Base-by-base conservation (phyloP, 495 filamentous ascomycete species). In the Aspergillus wentii region DNA sequence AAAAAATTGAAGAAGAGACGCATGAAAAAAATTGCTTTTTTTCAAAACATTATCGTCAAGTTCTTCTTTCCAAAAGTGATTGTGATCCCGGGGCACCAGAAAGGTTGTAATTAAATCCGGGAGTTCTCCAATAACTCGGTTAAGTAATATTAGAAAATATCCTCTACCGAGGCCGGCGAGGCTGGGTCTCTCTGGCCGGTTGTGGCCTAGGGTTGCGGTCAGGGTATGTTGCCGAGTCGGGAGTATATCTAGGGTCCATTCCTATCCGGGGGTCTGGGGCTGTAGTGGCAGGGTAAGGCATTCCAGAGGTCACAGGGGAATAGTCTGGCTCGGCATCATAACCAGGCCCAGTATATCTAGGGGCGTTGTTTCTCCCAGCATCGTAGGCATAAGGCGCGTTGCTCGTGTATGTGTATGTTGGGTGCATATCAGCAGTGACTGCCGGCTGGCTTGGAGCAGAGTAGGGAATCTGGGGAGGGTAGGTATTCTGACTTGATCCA, bases 231-330 rank as follows among this genome's bases (percentile, higher is more conserved):
- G n/a, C n/a, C 28, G 49, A 46, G 30, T 68, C 65, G 46, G 67
- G 62, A 40, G 63, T 68, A 43, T 66, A 71, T 64, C 67, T 71
- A 36, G 63, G 52, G 27, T 68, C 67, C 64, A 71, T 68, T 61
- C 57, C 59, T 62, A 69, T 64, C 58, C 67, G 65, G 37, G 63
- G 54, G 40, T 71, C 67, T 49, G 64, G 57, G 54, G 62, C 66
- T 51, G 65, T 60, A 34, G 64, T 65, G 46, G 65, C 30, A 53
- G 65, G 64, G 46, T 69, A 69, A 30, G 53, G 47, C 41, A 68
- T 69, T 49, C 60, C 64, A 33, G 65, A 56, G 20, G 68, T 62
- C 34, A 64, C 64, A 33, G 64, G 57, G 39, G 67, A 59, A 44
- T 68, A 69, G 29, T 71, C 68, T 43, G 58, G 41, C 22, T 71